These are phyloP conservation scores for Verticillium isaacii DNA, from an alignment of 2,329 filamentous ascomycete species.

Conservation along the genomic window DNA sequence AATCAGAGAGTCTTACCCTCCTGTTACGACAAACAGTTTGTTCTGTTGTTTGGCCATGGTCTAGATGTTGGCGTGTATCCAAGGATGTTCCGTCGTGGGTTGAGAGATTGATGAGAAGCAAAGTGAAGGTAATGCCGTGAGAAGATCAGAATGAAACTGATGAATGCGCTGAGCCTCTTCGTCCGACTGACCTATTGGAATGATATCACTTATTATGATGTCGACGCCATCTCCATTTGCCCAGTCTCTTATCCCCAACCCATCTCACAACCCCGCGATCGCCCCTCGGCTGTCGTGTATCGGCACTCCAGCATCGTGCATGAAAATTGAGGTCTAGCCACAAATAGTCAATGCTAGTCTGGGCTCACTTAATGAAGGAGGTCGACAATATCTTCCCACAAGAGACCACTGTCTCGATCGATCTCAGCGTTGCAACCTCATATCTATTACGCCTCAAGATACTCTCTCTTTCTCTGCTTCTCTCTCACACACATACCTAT, in stretches of 20 bases:
- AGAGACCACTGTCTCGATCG: neutral
- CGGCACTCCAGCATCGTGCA: neutral
- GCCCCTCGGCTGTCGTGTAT: neutral
- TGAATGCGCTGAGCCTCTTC: too few relatives aligned
- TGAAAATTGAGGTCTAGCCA: neutral
- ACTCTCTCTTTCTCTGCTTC: too few relatives aligned
- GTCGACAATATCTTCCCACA: neutral
- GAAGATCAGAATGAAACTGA: too few relatives aligned
- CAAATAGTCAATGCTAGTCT: neutral
- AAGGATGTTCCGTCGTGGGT: too few relatives aligned
- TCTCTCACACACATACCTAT: too few relatives aligned
- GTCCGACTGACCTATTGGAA: too few relatives aligned
- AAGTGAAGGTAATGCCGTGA: too few relatives aligned
- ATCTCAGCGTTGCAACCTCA: neutral
- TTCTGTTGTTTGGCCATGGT: neutral
- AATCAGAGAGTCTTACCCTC: conserved; percentile 43
- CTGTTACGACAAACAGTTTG: conserved; percentile 60
- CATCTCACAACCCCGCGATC: neutral
- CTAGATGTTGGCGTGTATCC: too few relatives aligned
- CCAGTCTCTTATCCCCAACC: neutral
- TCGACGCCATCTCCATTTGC: neutral
- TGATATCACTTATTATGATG: neutral
- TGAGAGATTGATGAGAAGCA: too few relatives aligned
- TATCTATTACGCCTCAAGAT: too few relatives aligned
- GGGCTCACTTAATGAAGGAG: neutral